Base-by-base conservation (phyloP, 176 grass and related monocot species). In the Otatea glauca region DNA sequence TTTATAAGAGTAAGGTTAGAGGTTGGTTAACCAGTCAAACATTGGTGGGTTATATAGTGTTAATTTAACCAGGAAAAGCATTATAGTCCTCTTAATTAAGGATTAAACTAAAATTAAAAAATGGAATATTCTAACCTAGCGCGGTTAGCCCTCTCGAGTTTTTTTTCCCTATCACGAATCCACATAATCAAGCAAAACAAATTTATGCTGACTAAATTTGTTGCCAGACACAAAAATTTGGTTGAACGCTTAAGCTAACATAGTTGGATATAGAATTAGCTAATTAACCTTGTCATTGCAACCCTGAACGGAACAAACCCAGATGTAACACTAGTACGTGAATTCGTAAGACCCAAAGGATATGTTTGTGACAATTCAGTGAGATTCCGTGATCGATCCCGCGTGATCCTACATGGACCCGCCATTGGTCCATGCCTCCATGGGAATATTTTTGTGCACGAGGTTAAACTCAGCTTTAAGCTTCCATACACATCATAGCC, bases 331-430 rank as follows among this genome's bases (percentile, higher is more conserved):
- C 18, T 3, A 56, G 20, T 56, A 9, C 54, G 54, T 56, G 20
- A n/a, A n/a, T 56, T n/a, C 20, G 54, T n/a, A n/a, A n/a, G 20
- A 56, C 54, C 20, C 20, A n/a, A 9, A 56, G 54, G 55, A n/a
- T 58, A n/a, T 54, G 51, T n/a, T 21, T n/a, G 29, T 3, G 35
- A 66, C 63, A 35, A 34, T 7, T 29, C n/a, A 25, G n/a, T 3
- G 35, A 43, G 66, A 70, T 81, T 67, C 67, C 60, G 41, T 20
- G 75, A 34, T 49, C 48, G 38, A 51, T 38, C 78, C 77, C 62
- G 39, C 80, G 32, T 72, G 80, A 25, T 60, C 58, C 54, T 58
- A n/a, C 54, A n/a, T 12, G 58, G 67, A 45, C 67, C 66, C 77
- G 65, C 35, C 65, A 43, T 81, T 58, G 27, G 37, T 24, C n/a